Evolutionary conservation across 1,139 yeast genomes (phyloP).

Genomic region (Magnusiomyces fungicola): DNA sequence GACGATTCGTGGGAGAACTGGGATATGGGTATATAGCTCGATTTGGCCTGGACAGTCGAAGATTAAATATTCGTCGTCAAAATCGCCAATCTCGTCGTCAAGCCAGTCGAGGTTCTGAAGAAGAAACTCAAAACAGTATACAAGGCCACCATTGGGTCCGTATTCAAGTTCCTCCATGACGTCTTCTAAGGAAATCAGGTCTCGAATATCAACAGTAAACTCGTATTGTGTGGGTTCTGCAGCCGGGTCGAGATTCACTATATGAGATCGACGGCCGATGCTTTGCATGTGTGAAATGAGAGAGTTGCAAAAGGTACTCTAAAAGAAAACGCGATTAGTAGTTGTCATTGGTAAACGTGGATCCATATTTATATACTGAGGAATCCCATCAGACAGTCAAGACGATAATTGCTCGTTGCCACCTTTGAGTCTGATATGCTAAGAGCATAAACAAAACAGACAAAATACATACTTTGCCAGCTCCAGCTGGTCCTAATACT

Average conservation of each 20-base stretch:
- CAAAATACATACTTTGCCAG: slow-evolving; percentile 49
- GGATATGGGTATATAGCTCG: slow-evolving; percentile 90
- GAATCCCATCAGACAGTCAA: neutral
- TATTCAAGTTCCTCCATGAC: slow-evolving; percentile 94
- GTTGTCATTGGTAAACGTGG: too few species aligned
- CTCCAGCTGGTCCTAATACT: slow-evolving; percentile 97
- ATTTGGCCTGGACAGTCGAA: slow-evolving; percentile 99
- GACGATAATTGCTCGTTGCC: neutral
- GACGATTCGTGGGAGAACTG: slow-evolving; percentile 82
- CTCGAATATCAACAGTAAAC: slow-evolving; percentile 88
- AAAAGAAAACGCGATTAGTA: neutral
- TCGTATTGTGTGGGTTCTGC: slow-evolving; percentile 91
- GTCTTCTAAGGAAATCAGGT: slow-evolving; percentile 82
- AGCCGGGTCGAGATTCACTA: slow-evolving; percentile 94
- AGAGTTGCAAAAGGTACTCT: slow-evolving; percentile 72
- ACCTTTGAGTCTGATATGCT: too few species aligned
- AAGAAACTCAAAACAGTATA: slow-evolving; percentile 85
- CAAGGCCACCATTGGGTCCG: slow-evolving; percentile 93
- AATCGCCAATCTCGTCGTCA: slow-evolving; percentile 91
- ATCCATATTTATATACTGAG: too few species aligned
- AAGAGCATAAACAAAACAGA: too few species aligned
- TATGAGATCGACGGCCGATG: slow-evolving; percentile 86
- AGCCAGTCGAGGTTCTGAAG: slow-evolving; percentile 90
- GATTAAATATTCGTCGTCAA: slow-evolving; percentile 83
- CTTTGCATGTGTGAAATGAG: slow-evolving; percentile 83